phyloP scores from a whole-genome alignment of 805 yeast genomes.

The Sugiyamaella mastotermitis region DNA sequence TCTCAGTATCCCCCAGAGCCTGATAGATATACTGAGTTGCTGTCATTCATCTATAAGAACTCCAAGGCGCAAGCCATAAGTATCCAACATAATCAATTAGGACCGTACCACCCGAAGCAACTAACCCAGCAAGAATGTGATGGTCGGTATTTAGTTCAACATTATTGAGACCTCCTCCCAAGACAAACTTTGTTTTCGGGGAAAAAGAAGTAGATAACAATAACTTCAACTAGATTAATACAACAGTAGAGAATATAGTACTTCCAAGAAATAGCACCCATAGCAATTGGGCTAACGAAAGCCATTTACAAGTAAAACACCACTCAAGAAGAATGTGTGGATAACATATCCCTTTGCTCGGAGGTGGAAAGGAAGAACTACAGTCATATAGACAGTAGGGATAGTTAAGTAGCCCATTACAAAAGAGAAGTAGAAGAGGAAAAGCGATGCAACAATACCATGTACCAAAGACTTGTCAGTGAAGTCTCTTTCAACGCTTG shows the following conservation, averaged over 20 bases:
- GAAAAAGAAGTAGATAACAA: slow-evolving; percentile 30
- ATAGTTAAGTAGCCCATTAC: slow-evolving; percentile 14
- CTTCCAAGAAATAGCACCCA: slow-evolving; percentile 38
- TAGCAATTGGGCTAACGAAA: slow-evolving; percentile 35
- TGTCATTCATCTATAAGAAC: slow-evolving; percentile 1
- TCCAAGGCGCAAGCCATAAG: slow-evolving; percentile 4
- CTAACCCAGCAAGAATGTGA: slow-evolving; percentile 4
- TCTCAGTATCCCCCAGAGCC: slow-evolving; percentile 1
- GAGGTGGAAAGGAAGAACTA: slow-evolving; percentile 25
- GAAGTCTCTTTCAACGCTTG: slow-evolving; percentile 19
- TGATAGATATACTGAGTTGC: slow-evolving; percentile 1
- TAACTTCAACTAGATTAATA: slow-evolving; percentile 27
- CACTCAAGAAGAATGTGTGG: slow-evolving; percentile 18
- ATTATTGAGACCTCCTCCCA: slow-evolving; percentile 42
- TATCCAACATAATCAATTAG: slow-evolving; percentile 3
- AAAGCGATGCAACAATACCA: slow-evolving; percentile 16
- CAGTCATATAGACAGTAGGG: slow-evolving; percentile 18
- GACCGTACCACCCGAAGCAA: slow-evolving; percentile 4
- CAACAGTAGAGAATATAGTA: slow-evolving; percentile 35
- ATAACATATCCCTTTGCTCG: slow-evolving; percentile 39
- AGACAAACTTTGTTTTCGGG: slow-evolving; percentile 39
- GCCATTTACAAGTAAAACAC: slow-evolving; percentile 27
- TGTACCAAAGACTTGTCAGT: slow-evolving; percentile 3
- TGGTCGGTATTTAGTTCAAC: slow-evolving; percentile 2
- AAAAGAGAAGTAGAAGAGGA: slow-evolving; percentile 13